phyloP scores from a whole-genome alignment of 2,329 filamentous ascomycete genomes.

The Aspergillus uvarum region DNA sequence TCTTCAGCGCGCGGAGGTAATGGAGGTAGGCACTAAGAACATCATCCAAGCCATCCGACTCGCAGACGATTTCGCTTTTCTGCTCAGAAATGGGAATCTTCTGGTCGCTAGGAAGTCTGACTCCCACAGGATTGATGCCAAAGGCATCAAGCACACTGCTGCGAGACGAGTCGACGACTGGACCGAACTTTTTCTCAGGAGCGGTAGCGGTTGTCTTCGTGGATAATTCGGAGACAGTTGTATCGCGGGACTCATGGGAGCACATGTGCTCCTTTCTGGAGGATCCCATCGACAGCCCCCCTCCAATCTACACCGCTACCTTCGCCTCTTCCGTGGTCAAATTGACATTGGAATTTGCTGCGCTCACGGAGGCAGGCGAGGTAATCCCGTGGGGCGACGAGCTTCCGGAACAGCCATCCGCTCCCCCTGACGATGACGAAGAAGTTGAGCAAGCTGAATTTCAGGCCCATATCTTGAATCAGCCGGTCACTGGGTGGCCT shows the following conservation, averaged over 20 bases:
- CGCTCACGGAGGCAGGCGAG: neutral
- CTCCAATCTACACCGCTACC: neutral
- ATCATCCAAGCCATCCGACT: neutral
- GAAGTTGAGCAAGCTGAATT: neutral
- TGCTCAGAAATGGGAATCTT: neutral
- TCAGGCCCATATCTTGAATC: too few species aligned
- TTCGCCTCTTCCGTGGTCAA: neutral
- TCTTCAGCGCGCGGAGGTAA: neutral
- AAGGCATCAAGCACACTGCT: neutral
- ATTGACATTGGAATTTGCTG: neutral
- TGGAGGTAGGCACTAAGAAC: neutral
- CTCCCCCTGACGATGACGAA: neutral
- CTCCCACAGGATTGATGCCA: neutral
- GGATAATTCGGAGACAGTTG: neutral
- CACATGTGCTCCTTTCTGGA: neutral
- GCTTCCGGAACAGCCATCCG: neutral
- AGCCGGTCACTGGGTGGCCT: neutral
- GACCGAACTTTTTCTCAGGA: neutral
- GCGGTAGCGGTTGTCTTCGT: neutral
- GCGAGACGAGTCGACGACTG: neutral
- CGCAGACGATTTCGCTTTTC: neutral
- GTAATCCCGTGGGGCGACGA: neutral
- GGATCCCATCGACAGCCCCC: neutral
- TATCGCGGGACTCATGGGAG: neutral
- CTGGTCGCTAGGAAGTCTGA: neutral